Evolutionary conservation across 768 basidiomycete genomes (phyloP), one percentile per base, ranked within the genome.

Genomic region (Trametes sanguinea): DNA sequence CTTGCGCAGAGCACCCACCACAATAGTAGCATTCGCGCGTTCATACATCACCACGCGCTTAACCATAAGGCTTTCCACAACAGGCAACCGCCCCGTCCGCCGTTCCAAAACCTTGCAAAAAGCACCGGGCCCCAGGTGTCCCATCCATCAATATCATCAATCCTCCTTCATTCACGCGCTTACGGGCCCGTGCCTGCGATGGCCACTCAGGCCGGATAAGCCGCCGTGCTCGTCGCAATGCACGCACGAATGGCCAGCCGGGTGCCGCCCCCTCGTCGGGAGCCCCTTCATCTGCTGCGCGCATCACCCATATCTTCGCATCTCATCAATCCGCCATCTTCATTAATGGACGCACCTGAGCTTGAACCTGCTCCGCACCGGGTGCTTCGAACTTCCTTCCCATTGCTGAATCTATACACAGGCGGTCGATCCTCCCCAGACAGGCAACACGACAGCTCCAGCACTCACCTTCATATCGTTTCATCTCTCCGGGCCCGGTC

Each of bases 111-210:
- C 7, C 22, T 3, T 27, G 2, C 6, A 10, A 17, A 27, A 17
- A 27, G 11, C 17, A 16, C 27, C 45, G 17, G 17, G 45, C 9
- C 45, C 6, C 22, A 22, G 17, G 7, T 17, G 17, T 22, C 11
- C 11, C 16, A 16, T 44, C 11, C n/a, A 5, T 14, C 43, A 44
- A 10, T 16, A 14, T 6, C 14, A 13, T 27, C 45, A n/a, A 13
- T n/a, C 11, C 43, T 17, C 43, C 43, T 44, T 17, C 43, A 14
- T n/a, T 46, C 45, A 46, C 45, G 22, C 37, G 37, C 37, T 35
- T 37, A 40, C 51, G 37, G 35, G 11, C 22, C 33, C 51, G 54
- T 56, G 45, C 54, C 54, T 56, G 54, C 54, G 54, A 56, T 33
- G 22, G 17, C 17, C 54, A 30, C 54, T 55, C 54, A 4, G 43